Percentiles rank a stretch among this genome's conserved stretches.
These are phyloP conservation scores for Trichoderma pleuroti DNA, from an alignment of 2,329 filamentous ascomycete species.

Conservation along the genomic window DNA sequence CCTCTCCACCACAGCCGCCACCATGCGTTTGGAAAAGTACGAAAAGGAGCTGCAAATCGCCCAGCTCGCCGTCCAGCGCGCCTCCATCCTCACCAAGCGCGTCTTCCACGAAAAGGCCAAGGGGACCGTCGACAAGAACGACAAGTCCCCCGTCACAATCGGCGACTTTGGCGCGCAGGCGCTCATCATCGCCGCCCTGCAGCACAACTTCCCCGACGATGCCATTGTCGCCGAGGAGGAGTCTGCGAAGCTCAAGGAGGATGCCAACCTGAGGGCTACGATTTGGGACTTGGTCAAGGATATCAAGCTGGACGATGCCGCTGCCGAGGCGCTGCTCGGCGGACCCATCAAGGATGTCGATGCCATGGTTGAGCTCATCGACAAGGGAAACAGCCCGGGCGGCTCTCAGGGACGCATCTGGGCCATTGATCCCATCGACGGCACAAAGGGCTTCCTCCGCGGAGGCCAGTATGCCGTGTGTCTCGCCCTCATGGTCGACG, in stretches of 20 bases:
- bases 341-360: constrained; percentile 66
- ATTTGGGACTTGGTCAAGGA: constrained; percentile 81
- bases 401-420: constrained; percentile 78
- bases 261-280: constrained; percentile 60
- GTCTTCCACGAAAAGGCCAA: constrained; percentile 79
- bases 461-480: constrained; percentile 97
- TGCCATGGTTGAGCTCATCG: constrained; percentile 64
- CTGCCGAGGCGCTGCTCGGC: constrained; percentile 61
- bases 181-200: constrained; percentile 86
- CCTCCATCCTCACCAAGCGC: constrained; percentile 50
- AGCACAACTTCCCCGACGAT: constrained; percentile 84
- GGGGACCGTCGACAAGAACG: constrained; percentile 84
- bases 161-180: constrained; percentile 98
- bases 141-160: constrained; percentile 95
- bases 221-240: constrained; percentile 96
- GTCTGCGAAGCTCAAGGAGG: constrained; percentile 70
- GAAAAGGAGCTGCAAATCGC: constrained; percentile 76
- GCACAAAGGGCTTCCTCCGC: constrained; percentile 93
- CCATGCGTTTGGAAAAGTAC: constrained; percentile 47
- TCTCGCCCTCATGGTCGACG: constrained; percentile 86
- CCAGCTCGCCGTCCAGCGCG: constrained; percentile 84
- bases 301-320: constrained; percentile 59
- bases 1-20: constrained; percentile 25
- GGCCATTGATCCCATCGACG: constrained; percentile 96
- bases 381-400: constrained; percentile 66